A percentile compares a stretch with the other conserved stretches of the same genome.
Conservation (phyloP, 352 stramenopile genomes). For the Thalassiosira sp. region DNA sequence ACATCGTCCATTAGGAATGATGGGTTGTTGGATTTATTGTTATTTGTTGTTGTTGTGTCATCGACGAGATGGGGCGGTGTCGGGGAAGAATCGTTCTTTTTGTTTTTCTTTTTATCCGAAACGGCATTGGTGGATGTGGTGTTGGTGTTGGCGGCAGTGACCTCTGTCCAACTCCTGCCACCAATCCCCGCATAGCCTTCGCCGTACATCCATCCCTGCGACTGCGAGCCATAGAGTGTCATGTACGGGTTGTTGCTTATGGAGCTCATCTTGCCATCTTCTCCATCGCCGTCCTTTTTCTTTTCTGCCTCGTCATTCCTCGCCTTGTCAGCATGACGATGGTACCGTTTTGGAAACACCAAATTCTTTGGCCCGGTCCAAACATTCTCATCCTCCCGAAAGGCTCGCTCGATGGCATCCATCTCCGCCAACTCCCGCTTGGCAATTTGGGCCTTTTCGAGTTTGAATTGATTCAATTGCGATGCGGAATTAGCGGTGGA, state of each 20-base stretch:
- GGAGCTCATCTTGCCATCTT: neutral
- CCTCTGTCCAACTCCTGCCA: constrained; percentile 32
- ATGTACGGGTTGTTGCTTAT: neutral
- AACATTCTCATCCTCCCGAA: constrained; percentile 28
- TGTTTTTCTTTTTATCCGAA: neutral
- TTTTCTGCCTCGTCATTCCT: too few species aligned
- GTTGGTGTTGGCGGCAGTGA: too few species aligned
- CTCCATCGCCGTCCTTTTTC: neutral
- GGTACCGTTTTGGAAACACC: constrained; percentile 2
- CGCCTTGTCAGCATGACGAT: constrained; percentile 2
- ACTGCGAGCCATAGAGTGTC: constrained; percentile 15
- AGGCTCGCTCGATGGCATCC: constrained; percentile 36
- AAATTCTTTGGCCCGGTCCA: constrained; percentile 18
- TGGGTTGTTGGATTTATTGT: neutral
- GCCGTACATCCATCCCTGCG: constrained; percentile 39
- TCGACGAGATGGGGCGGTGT: neutral
- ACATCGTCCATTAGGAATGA: constrained; percentile 64
- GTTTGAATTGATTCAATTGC: constrained; percentile 9
- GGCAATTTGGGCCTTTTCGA: constrained; percentile 25
- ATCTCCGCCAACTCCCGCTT: constrained; percentile 33
- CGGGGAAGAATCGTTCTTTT: neutral
- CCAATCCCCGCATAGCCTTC: constrained; percentile 33
- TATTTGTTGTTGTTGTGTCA: neutral
- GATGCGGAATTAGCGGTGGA: neutral
- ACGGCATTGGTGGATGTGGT: neutral